Evolutionary conservation across 2,329 filamentous ascomycete genomes (phyloP).

Genomic region (Diaporthe sp.): DNA sequence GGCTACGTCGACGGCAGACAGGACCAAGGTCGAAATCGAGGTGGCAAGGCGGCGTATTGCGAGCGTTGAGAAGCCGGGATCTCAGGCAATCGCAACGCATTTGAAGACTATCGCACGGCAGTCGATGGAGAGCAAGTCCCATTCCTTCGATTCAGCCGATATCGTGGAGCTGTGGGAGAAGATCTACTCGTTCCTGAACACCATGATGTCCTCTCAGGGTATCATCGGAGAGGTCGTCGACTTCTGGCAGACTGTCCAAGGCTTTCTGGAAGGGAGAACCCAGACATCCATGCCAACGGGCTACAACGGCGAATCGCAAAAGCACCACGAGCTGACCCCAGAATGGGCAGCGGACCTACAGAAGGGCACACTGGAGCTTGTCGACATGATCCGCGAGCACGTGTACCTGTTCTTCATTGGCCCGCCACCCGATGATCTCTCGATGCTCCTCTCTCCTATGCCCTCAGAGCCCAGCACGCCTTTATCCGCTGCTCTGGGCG

Average conservation of each 20-base stretch:
- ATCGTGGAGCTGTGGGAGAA: constrained; percentile 95
- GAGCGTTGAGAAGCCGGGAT: constrained; percentile 77
- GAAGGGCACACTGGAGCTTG: constrained; percentile 84
- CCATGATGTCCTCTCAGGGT: constrained; percentile 82
- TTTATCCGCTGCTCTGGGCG: constrained; percentile 60
- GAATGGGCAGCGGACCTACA: constrained; percentile 80
- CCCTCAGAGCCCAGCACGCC: constrained; percentile 79
- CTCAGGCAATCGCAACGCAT: constrained; percentile 79
- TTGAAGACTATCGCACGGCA: constrained; percentile 81
- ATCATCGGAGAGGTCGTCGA: constrained; percentile 90
- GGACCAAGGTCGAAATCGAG: constrained; percentile 93
- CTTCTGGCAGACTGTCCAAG: constrained; percentile 93
- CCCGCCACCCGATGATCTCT: constrained; percentile 91
- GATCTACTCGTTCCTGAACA: constrained; percentile 79
- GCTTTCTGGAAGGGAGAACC: constrained; percentile 88
- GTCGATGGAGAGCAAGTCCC: constrained; percentile 70
- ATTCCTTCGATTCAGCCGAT: constrained; percentile 81
- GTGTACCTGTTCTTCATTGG: constrained; percentile 88
- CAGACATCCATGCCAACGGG: constrained; percentile 85
- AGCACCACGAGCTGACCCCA: constrained; percentile 83
- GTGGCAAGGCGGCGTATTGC: constrained; percentile 87
- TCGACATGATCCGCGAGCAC: constrained; percentile 84
- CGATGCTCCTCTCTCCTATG: constrained; percentile 85
- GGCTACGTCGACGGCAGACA: constrained; percentile 83
- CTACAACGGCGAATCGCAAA: constrained; percentile 83